Conservation (phyloP, 108 stramenopile genomes). For the Fistulifera solaris region DNA sequence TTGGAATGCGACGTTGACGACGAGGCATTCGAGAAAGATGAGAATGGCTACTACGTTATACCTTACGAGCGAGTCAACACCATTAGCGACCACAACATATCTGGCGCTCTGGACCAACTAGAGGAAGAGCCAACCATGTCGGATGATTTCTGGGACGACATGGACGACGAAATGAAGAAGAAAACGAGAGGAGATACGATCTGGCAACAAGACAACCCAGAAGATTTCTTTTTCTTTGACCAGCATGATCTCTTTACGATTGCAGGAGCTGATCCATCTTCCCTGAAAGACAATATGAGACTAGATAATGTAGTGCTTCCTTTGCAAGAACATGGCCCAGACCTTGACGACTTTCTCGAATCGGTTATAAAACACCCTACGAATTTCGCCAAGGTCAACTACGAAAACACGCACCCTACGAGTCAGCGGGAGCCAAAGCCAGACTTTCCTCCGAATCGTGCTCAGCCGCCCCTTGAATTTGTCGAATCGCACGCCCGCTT, state of each 20-base stretch:
- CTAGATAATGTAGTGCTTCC: constrained; percentile 1
- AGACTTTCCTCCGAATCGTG: constrained; percentile 32
- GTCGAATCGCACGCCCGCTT: constrained; percentile 53
- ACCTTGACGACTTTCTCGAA: constrained; percentile 54
- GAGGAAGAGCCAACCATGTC: constrained; percentile 5
- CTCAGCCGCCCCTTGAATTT: constrained; percentile 47
- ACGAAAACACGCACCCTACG: constrained; percentile 38
- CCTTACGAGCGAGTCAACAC: background rate
- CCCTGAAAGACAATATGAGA: background rate
- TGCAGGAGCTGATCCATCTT: constrained; percentile 7
- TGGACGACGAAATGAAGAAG: background rate
- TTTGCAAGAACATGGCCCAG: background rate
- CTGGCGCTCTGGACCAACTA: background rate
- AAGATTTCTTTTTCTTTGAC: constrained; percentile 3
- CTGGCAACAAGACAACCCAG: background rate
- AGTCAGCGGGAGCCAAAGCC: constrained; percentile 61
- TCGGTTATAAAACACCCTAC: constrained; percentile 58
- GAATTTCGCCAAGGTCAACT: constrained; percentile 46
- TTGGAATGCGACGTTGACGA: background rate
- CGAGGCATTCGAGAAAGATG: background rate
- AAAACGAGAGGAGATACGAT: background rate
- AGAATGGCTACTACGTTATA: constrained; percentile 1
- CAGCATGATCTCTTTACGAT: constrained; percentile 4
- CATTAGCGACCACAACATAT: background rate
- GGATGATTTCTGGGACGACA: background rate